A percentile compares a stretch with the other conserved stretches of the same genome.
phyloP scores from a whole-genome alignment of 1,284 basidiomycete species.

The Naganishia albida region DNA sequence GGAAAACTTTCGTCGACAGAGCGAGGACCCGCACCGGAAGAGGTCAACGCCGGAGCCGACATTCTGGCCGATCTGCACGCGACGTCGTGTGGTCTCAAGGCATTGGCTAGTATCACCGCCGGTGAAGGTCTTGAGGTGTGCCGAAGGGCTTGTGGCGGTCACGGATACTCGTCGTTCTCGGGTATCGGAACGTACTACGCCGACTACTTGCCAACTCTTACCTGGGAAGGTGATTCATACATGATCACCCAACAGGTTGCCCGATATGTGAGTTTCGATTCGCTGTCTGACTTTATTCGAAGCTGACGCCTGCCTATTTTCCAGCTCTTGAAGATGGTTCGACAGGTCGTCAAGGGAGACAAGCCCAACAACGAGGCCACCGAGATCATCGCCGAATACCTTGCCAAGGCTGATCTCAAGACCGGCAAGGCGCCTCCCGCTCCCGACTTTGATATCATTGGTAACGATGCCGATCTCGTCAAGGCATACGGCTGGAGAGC shows the following conservation, averaged over 20 bases:
- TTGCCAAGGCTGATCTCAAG: constrained; percentile 59
- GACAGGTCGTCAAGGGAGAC: constrained; percentile 33
- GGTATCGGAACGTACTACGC: constrained; percentile 68
- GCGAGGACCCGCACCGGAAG: constrained; percentile 30
- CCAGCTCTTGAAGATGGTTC: constrained; percentile 55
- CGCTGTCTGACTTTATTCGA: background rate
- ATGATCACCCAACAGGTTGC: constrained; percentile 72
- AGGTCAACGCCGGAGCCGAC: constrained; percentile 19
- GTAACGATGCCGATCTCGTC: constrained; percentile 55
- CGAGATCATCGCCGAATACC: constrained; percentile 50
- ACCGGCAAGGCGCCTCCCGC: constrained; percentile 55
- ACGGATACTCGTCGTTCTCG: constrained; percentile 70
- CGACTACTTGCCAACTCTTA: constrained; percentile 62
- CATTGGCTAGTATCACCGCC: constrained; percentile 60
- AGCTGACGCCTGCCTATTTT: constrained; percentile 41
- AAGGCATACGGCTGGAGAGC: constrained; percentile 62
- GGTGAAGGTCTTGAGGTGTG: constrained; percentile 68
- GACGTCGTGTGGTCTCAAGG: constrained; percentile 69
- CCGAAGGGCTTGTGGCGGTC: constrained; percentile 72
- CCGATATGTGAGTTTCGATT: constrained; percentile 60
- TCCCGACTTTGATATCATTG: constrained; percentile 60
- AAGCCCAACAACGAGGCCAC: constrained; percentile 54
- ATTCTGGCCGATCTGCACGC: constrained; percentile 71
- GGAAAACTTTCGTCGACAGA: constrained; percentile 27
- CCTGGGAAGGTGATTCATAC: constrained; percentile 77